A percentile compares a stretch with the other conserved stretches of the same genome.
Conservation (phyloP, 140 eudicot species). For the Anethum foeniculum region DNA sequence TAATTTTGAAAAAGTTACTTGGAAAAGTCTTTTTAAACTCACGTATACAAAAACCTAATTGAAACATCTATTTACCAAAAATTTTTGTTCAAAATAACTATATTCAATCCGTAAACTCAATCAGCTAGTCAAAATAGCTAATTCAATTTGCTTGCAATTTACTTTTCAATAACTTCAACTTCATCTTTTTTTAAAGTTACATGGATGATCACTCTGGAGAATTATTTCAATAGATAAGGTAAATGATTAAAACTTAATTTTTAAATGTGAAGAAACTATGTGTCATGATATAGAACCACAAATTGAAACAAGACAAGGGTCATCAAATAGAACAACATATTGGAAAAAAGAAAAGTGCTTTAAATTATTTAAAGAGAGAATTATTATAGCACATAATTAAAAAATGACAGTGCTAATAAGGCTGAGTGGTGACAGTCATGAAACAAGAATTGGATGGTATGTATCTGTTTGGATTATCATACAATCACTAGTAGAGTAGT, state of each 20-base stretch:
- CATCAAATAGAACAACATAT: neutral
- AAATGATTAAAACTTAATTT: neutral
- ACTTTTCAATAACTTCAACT: too few relatives aligned
- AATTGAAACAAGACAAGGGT: neutral
- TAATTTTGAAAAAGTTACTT: too few relatives aligned
- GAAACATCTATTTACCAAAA: too few relatives aligned
- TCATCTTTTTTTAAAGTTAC: too few relatives aligned
- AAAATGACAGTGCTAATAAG: neutral
- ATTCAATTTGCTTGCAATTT: too few relatives aligned
- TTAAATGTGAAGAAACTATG: neutral
- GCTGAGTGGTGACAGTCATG: neutral
- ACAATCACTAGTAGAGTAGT: neutral
- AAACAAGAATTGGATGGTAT: neutral
- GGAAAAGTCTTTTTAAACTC: too few relatives aligned
- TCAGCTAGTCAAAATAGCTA: too few relatives aligned
- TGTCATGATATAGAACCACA: neutral
- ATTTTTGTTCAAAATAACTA: too few relatives aligned
- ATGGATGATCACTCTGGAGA: too few relatives aligned
- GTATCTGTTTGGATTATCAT: neutral
- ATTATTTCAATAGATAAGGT: too few relatives aligned
- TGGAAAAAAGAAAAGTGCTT: neutral
- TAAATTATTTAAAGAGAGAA: neutral
- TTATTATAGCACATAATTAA: neutral
- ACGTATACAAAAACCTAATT: too few relatives aligned
- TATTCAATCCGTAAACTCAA: too few relatives aligned